Conservation (phyloP, 2,329 filamentous ascomycete species). For the Aspergillus oerlinghausenensis region DNA sequence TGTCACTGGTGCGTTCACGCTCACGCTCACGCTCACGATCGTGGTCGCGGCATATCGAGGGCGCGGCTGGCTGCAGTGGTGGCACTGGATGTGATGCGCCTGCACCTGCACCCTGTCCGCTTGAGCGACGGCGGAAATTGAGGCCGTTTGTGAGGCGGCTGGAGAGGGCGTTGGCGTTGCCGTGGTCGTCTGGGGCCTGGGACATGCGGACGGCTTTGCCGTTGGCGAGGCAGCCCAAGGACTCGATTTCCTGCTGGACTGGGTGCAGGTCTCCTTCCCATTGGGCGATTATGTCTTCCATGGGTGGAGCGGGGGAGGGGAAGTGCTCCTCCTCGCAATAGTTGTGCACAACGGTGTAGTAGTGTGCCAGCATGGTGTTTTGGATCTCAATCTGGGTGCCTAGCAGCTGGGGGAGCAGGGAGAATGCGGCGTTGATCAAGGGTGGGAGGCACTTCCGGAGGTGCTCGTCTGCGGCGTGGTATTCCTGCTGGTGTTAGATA, state of each 20-base stretch:
- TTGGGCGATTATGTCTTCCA: conserved; percentile 63
- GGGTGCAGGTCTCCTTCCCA: conserved; percentile 64
- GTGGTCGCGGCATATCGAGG: not conserved
- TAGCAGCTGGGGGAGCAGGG: conserved; percentile 68
- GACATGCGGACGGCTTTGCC: conserved; percentile 52
- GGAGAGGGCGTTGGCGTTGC: conserved; percentile 40
- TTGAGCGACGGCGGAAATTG: conserved; percentile 32
- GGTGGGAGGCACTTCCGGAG: conserved; percentile 67
- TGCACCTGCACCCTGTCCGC: conserved; percentile 20
- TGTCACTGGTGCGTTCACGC: conserved; percentile 17
- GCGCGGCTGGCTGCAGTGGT: not conserved
- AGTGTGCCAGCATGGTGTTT: conserved; percentile 69
- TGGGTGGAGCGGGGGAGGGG: conserved; percentile 66
- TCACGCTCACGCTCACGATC: not conserved
- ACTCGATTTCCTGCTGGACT: conserved; percentile 62
- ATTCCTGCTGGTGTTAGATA: conserved; percentile 50
- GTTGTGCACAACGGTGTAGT: conserved; percentile 71
- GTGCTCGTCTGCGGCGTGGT: conserved; percentile 69
- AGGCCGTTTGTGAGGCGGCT: conserved; percentile 32
- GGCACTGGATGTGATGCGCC: conserved; percentile 18
- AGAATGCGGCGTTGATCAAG: conserved; percentile 66
- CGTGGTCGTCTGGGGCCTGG: conserved; percentile 12
- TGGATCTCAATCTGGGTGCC: conserved; percentile 69
- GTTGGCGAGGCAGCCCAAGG: conserved; percentile 58
- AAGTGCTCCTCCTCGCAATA: conserved; percentile 67